Conservation (phyloP, 352 stramenopile species). For the Hyaloperonospora arabidopsidis region DNA sequence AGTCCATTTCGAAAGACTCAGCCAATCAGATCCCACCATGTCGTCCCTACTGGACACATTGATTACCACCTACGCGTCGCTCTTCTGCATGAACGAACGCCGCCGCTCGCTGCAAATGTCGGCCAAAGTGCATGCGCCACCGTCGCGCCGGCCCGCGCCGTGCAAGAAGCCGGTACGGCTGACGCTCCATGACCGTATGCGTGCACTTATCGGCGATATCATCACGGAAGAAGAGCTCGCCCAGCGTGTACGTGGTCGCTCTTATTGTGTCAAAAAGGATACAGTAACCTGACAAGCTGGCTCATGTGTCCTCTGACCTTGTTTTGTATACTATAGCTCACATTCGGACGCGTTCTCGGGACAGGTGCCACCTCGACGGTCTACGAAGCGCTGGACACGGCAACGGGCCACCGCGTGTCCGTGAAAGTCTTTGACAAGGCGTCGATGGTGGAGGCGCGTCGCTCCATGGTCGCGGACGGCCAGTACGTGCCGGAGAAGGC, state of each 20-base stretch:
- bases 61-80: conserved; percentile 26
- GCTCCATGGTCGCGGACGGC: conserved; percentile 69
- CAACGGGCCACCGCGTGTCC: conserved; percentile 41
- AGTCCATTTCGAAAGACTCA: too few relatives aligned
- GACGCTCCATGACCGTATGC: conserved; percentile 58
- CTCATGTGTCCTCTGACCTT: conserved; percentile 4
- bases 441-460: conserved; percentile 62
- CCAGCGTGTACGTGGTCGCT: conserved; percentile 25
- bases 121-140: conserved; percentile 28
- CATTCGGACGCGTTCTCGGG: conserved; percentile 52
- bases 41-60: conserved; percentile 22
- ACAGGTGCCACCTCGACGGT: conserved; percentile 73
- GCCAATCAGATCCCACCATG: conserved; percentile 6
- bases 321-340: conserved; percentile 33
- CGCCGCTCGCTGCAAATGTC: conserved; percentile 24
- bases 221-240: conserved; percentile 55
- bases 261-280: background rate
- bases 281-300: too few relatives aligned
- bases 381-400: conserved; percentile 51
- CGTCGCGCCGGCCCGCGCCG: conserved; percentile 1
- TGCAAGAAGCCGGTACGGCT: conserved; percentile 24
- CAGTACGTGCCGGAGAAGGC: conserved; percentile 55
- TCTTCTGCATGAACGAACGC: conserved; percentile 43
- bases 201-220: conserved; percentile 49
- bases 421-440: conserved; percentile 84